These are phyloP conservation scores for Diatrype stigma DNA, from an alignment of 2,329 filamentous ascomycete genomes.

Conservation along the genomic window DNA sequence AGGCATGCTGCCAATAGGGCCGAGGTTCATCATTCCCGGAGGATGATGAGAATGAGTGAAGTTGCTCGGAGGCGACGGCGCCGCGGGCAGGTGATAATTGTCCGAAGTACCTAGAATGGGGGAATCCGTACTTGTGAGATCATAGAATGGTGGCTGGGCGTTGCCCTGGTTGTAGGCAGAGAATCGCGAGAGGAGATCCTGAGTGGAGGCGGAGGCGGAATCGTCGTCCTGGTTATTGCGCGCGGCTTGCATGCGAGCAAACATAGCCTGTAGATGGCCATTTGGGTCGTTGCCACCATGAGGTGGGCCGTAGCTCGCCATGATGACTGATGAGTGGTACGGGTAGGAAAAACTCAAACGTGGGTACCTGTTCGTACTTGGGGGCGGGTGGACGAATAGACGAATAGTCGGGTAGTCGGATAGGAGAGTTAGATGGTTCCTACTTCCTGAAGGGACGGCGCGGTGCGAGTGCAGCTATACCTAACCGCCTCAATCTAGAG, in stretches of 20 bases:
- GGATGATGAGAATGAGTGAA: conserved; percentile 37
- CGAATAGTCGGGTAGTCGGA: too few relatives aligned
- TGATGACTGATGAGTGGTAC: conserved; percentile 16
- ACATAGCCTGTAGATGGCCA: conserved; percentile 35
- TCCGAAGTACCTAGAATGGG: conserved; percentile 22
- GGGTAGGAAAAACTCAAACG: conserved; percentile 5
- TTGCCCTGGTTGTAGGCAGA: conserved; percentile 24
- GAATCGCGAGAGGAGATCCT: conserved; percentile 29
- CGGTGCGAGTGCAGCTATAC: too few relatives aligned
- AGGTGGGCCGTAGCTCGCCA: conserved; percentile 31
- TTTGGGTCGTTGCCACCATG: conserved; percentile 28
- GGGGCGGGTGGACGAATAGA: too few relatives aligned
- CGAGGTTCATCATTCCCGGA: conserved; percentile 39
- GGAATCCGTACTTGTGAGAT: conserved; percentile 22
- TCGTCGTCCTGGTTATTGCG: conserved; percentile 22
- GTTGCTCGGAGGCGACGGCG: conserved; percentile 39
- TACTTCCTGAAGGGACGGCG: too few relatives aligned
- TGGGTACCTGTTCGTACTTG: not conserved
- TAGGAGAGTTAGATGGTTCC: too few relatives aligned
- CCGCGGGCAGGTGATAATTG: conserved; percentile 36
- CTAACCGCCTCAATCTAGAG: not conserved
- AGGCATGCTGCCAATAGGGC: conserved; percentile 46
- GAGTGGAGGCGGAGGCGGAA: conserved; percentile 20
- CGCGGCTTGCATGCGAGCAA: conserved; percentile 32
- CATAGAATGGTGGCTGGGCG: conserved; percentile 26